These are phyloP conservation scores for Avena eriantha DNA, from an alignment of 176 grass and related monocot genomes.

Conservation along the genomic window DNA sequence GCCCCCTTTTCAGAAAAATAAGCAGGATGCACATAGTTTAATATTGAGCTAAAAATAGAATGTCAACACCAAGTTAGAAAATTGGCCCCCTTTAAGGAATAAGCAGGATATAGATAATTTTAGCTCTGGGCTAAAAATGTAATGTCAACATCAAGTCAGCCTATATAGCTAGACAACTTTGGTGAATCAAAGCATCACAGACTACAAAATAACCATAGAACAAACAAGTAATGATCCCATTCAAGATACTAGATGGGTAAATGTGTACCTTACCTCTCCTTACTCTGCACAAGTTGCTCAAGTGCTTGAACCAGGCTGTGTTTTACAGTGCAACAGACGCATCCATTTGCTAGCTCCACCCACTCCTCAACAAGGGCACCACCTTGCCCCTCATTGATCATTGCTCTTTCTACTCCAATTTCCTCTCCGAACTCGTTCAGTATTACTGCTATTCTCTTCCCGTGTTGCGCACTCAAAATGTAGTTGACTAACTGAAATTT, in stretches of 20 bases:
- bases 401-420: slow-evolving; percentile 92
- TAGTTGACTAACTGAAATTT: slow-evolving; percentile 87
- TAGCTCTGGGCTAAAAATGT: neutral
- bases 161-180: slow-evolving; percentile 8
- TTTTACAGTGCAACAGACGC: slow-evolving; percentile 94
- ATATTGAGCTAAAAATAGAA: neutral
- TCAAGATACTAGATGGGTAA: neutral
- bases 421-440: slow-evolving; percentile 97
- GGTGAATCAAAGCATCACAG: neutral
- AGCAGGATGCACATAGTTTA: neutral
- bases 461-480: slow-evolving; percentile 81
- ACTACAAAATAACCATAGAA: slow-evolving; percentile 17
- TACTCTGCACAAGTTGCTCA: slow-evolving; percentile 92
- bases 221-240: neutral
- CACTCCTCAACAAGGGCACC: slow-evolving; percentile 91
- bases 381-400: slow-evolving; percentile 96
- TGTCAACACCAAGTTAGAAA: neutral
- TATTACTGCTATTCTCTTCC: slow-evolving; percentile 91
- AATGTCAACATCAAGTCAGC: slow-evolving; percentile 4
- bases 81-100: neutral
- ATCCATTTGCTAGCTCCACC: slow-evolving; percentile 97
- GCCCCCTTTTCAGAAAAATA: slow-evolving; percentile 4
- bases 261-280: slow-evolving; percentile 66
- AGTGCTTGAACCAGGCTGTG: slow-evolving; percentile 98
- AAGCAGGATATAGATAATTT: slow-evolving; percentile 1